Conservation (phyloP, 805 yeast species). For the Brettanomyces sp. region DNA sequence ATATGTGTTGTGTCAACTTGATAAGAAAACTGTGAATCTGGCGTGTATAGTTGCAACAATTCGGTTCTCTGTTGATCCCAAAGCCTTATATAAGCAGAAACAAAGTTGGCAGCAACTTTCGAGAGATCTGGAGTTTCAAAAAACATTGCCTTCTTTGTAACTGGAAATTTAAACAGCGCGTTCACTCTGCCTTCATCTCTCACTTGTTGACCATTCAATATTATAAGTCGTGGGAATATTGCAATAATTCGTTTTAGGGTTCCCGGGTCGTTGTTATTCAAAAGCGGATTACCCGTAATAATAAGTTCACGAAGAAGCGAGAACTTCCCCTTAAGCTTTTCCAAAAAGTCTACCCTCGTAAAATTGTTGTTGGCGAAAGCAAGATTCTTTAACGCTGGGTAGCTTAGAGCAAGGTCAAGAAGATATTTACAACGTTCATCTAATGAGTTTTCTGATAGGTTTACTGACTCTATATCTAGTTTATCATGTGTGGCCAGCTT, state of each 20-base stretch:
- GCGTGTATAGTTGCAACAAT: conserved; percentile 64
- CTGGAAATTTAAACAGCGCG: conserved; percentile 45
- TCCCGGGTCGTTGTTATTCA: conserved; percentile 28
- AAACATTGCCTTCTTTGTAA: conserved; percentile 53
- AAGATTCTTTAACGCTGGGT: conserved; percentile 68
- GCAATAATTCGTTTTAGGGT: conserved; percentile 50
- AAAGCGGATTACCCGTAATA: conserved; percentile 70
- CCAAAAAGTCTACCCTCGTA: conserved; percentile 47
- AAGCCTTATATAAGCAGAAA: conserved; percentile 61
- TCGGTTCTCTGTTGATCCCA: conserved; percentile 79
- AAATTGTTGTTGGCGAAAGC: conserved; percentile 74
- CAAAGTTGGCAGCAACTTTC: conserved; percentile 63
- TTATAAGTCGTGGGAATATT: conserved; percentile 69
- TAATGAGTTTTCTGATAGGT: conserved; percentile 57
- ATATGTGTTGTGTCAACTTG: conserved; percentile 61
- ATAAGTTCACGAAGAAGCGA: conserved; percentile 65
- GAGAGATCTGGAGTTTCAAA: conserved; percentile 73
- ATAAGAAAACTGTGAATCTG: conserved; percentile 76
- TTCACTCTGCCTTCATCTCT: conserved; percentile 61
- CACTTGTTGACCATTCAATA: conserved; percentile 69
- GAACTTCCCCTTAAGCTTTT: conserved; percentile 71
- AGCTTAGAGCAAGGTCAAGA: conserved; percentile 58
- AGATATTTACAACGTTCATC: conserved; percentile 48
- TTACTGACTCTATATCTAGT: conserved; percentile 59
- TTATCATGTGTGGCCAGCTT: conserved; percentile 53